Conservation (phyloP, 352 stramenopile genomes). For the Phytophthora rubi region DNA sequence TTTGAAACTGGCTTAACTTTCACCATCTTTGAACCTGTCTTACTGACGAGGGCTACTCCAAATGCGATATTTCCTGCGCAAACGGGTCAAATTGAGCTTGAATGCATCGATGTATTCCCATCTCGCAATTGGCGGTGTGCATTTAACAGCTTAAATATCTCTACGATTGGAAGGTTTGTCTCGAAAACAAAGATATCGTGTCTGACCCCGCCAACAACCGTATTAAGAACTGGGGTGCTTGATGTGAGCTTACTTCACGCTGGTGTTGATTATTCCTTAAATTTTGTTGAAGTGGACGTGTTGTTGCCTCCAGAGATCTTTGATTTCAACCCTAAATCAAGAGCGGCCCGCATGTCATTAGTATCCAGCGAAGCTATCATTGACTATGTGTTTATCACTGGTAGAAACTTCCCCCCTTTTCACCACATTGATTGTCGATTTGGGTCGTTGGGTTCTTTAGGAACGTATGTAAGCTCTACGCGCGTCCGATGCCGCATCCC, state of each 20-base stretch:
- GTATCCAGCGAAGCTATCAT: neutral
- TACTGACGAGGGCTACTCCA: constrained; percentile 29
- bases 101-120: constrained; percentile 23
- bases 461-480: constrained; percentile 44
- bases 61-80: constrained; percentile 30
- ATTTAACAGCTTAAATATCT: constrained; percentile 38
- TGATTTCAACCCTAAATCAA: constrained; percentile 35
- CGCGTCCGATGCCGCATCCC: constrained; percentile 56
- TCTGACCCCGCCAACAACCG: constrained; percentile 2
- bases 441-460: constrained; percentile 26
- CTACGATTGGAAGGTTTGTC: constrained; percentile 35
- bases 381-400: constrained; percentile 32
- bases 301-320: constrained; percentile 40
- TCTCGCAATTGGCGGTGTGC: constrained; percentile 36
- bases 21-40: constrained; percentile 28
- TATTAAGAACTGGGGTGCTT: constrained; percentile 21
- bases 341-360: constrained; percentile 10
- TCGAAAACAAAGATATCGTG: constrained; percentile 32
- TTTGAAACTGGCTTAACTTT: constrained; percentile 47
- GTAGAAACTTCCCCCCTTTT: constrained; percentile 59
- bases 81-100: constrained; percentile 34
- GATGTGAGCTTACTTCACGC: constrained; percentile 25
- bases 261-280: constrained; percentile 32
- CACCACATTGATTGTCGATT: constrained; percentile 48
- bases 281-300: constrained; percentile 37